A percentile compares a stretch with the other conserved stretches of the same genome.
Evolutionary conservation across 768 basidiomycete species (phyloP).

Genomic region (Lactifluus subvellereus): DNA sequence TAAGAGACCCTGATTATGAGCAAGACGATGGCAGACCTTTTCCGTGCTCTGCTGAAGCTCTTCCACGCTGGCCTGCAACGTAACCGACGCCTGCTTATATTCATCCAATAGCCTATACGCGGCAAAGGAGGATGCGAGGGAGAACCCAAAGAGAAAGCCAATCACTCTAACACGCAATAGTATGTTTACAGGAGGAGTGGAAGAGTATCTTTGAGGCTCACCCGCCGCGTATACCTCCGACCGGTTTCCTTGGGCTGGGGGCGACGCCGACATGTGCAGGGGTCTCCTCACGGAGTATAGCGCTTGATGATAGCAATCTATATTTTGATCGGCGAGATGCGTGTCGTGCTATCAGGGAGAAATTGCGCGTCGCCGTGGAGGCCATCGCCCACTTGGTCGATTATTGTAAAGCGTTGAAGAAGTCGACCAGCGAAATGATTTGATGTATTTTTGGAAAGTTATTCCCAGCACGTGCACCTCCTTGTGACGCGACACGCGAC

Average conservation of each 20-base stretch:
- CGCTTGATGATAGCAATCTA: constrained; percentile 43
- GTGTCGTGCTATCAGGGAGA: constrained; percentile 9
- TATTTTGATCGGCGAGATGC: not conserved
- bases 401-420: not conserved
- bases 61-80: constrained; percentile 81
- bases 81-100: constrained; percentile 83
- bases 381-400: constrained; percentile 25
- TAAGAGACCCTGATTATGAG: not conserved
- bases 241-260: constrained; percentile 60
- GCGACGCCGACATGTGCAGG: constrained; percentile 45
- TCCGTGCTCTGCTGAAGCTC: constrained; percentile 80
- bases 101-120: constrained; percentile 88
- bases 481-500: not conserved
- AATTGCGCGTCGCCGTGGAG: constrained; percentile 5
- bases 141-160: constrained; percentile 87
- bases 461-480: constrained; percentile 20
- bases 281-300: constrained; percentile 39
- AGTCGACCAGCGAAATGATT: too few relatives aligned
- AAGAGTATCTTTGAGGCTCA: constrained; percentile 25
- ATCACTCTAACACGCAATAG: constrained; percentile 50
- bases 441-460: not conserved
- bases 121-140: constrained; percentile 78
- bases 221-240: constrained; percentile 52
- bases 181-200: not conserved
- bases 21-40: constrained; percentile 44